Evolutionary conservation across 2,329 filamentous ascomycete species (phyloP).

Genomic region (Cladophialophora carrionii): DNA sequence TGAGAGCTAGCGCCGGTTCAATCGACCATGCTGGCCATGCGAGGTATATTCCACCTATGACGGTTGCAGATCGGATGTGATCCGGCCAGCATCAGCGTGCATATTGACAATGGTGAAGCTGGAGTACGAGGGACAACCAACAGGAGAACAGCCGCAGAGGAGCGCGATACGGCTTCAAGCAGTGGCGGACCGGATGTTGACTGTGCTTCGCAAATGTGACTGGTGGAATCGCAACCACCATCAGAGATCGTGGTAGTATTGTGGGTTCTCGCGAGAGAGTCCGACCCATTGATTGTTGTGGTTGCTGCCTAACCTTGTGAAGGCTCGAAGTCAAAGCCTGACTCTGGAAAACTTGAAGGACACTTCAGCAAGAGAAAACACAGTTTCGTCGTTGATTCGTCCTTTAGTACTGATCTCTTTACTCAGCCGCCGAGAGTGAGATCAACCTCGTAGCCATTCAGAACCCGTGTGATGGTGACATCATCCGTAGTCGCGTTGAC

Average conservation of each 20-base stretch:
- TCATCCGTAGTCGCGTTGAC: neutral
- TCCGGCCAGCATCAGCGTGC: too few species aligned
- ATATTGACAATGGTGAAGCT: too few species aligned
- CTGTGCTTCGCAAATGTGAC: neutral
- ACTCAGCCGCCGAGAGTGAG: neutral
- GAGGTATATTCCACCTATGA: neutral
- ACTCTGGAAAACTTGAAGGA: neutral
- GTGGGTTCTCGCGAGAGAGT: neutral
- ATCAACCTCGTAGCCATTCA: neutral
- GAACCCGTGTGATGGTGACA: neutral
- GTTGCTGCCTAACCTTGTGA: neutral
- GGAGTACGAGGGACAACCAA: neutral
- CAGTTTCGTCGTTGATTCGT: neutral
- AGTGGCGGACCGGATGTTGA: neutral
- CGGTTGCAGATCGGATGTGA: neutral
- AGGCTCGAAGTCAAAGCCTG: neutral
- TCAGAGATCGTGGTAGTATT: neutral
- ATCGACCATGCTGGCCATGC: neutral
- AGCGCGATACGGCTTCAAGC: neutral
- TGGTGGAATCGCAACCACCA: neutral
- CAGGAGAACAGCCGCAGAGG: neutral
- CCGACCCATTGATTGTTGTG: neutral
- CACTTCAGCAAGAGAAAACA: neutral
- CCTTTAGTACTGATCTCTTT: neutral
- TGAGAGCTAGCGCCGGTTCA: conserved; percentile 1